Percentiles rank a stretch among this genome's conserved stretches.
Evolutionary conservation across 306 rosid genomes (phyloP).

Genomic region (Medicago ruthenica): DNA sequence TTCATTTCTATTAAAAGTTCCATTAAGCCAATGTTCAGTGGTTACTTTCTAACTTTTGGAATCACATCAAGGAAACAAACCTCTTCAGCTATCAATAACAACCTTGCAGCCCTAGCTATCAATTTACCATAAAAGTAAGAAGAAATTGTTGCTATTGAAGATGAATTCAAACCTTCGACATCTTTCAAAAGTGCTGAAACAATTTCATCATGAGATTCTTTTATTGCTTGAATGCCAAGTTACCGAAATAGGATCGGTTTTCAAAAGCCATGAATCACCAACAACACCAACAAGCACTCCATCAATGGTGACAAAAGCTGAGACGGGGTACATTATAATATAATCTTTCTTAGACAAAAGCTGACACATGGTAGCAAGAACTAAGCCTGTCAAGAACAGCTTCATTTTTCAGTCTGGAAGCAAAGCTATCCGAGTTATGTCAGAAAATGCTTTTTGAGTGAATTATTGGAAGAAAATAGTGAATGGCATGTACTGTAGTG

Average conservation of each 20-base stretch:
- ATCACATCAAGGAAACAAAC: too few species aligned
- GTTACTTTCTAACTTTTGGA: too few species aligned
- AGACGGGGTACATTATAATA: too few species aligned
- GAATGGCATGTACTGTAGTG: neutral
- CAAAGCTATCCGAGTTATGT: neutral
- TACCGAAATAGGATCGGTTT: conserved; percentile 61
- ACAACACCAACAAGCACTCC: conserved; percentile 83
- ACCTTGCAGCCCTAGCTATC: conserved; percentile 78
- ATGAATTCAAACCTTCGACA: conserved; percentile 55
- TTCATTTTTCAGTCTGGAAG: neutral
- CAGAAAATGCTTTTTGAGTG: neutral
- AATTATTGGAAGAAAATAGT: neutral
- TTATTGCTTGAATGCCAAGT: conserved; percentile 66
- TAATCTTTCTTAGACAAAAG: neutral
- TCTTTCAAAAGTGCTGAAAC: conserved; percentile 62
- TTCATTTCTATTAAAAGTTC: too few species aligned
- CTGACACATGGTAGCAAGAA: neutral
- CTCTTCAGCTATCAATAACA: conserved; percentile 50
- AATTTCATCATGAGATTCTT: conserved; percentile 57
- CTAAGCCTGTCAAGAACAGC: neutral
- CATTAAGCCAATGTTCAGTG: too few species aligned
- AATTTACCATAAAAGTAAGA: conserved; percentile 73
- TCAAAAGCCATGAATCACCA: conserved; percentile 76
- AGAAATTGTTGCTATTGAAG: conserved; percentile 49
- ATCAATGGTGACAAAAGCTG: too few species aligned